Conservation (phyloP, 179 eudicot species). For the Silene coronaria region DNA sequence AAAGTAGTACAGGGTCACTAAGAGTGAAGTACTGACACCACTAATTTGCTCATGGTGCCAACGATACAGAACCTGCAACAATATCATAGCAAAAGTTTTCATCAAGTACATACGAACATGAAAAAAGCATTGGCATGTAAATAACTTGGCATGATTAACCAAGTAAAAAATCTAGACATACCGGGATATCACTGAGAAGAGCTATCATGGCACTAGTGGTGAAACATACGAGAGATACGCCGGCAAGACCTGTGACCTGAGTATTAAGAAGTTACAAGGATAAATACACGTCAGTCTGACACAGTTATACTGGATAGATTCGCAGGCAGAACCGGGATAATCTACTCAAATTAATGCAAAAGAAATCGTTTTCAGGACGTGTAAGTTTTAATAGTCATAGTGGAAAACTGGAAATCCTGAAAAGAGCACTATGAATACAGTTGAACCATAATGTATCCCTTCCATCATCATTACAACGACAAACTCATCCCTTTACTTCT, state of each 20-base stretch:
- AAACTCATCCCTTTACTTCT: background rate
- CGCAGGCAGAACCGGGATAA: background rate
- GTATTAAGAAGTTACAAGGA: constrained; percentile 11
- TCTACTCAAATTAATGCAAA: background rate
- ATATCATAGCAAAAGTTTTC: background rate
- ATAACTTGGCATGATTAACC: background rate
- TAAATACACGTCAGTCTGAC: background rate
- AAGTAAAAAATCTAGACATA: constrained; percentile 28
- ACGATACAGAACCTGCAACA: constrained; percentile 62
- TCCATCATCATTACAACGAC: background rate
- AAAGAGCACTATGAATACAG: background rate
- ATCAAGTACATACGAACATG: background rate
- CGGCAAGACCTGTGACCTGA: constrained; percentile 88
- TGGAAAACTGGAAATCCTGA: background rate
- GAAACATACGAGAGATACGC: constrained; percentile 69
- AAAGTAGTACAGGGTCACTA: constrained; percentile 60
- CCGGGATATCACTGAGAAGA: constrained; percentile 71
- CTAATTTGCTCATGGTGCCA: constrained; percentile 45
- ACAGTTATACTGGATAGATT: too few relatives aligned
- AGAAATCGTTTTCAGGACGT: background rate
- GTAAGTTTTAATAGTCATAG: background rate
- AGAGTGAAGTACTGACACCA: constrained; percentile 40
- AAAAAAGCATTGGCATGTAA: background rate
- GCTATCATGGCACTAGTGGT: constrained; percentile 74
- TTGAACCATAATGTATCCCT: background rate